Percentiles rank a stretch among this genome's conserved stretches.
Conservation (phyloP, 768 basidiomycete species). For the Pleurotus cornucopiae region DNA sequence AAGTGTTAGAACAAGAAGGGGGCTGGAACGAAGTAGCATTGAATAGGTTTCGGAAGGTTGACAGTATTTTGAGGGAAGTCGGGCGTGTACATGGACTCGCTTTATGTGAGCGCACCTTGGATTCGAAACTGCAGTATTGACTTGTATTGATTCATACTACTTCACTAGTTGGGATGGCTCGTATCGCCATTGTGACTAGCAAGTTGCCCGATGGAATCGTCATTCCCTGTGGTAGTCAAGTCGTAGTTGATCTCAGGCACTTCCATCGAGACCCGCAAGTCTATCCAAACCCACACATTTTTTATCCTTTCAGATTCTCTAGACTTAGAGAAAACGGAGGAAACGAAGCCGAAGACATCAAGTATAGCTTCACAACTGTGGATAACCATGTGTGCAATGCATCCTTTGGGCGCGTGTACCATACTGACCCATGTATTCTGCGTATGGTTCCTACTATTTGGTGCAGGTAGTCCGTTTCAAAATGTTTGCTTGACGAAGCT, state of each 20-base stretch:
- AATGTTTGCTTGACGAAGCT: no score
- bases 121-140: no score
- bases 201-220: conserved; percentile 7
- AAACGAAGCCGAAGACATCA: not conserved
- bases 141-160: no score
- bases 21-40: conserved; percentile 9
- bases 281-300: conserved; percentile 7
- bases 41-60: conserved; percentile 4
- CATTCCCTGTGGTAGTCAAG: not conserved
- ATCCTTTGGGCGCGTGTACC: not conserved
- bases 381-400: conserved; percentile 5
- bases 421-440: not conserved
- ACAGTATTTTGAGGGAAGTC: conserved; percentile 5
- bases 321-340: conserved; percentile 7
- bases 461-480: not conserved
- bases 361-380: conserved; percentile 7
- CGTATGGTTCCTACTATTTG: conserved; percentile 6
- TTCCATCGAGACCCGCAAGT: conserved; percentile 4
- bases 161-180: not conserved
- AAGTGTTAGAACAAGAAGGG: not conserved
- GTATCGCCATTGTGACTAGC: not conserved
- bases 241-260: not conserved
- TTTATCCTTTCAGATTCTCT: conserved; percentile 11
- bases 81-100: not conserved
- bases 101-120: not conserved